Evolutionary conservation across 495 filamentous ascomycete genomes (phyloP).

Genomic region (Penicillium flavigenum): DNA sequence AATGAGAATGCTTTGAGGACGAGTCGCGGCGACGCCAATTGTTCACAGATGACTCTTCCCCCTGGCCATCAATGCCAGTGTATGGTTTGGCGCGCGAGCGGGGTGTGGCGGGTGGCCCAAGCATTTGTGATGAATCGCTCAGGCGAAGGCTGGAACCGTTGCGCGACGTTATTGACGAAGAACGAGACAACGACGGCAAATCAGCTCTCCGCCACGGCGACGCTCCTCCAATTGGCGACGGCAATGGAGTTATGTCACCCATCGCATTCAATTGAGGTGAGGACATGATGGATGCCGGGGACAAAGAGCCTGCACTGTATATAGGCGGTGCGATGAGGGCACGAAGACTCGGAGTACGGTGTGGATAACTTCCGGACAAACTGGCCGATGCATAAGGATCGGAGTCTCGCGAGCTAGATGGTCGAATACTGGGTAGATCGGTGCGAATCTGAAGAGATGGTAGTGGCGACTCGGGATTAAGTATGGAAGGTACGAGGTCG

Average conservation of each 20-base stretch:
- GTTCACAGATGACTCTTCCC: slow-evolving; percentile 40
- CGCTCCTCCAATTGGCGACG: slow-evolving; percentile 77
- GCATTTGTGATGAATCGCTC: slow-evolving; percentile 44
- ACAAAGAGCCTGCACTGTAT: slow-evolving; percentile 55
- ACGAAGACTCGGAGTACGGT: slow-evolving; percentile 51
- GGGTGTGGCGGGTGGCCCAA: slow-evolving; percentile 27
- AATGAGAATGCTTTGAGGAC: slow-evolving; percentile 46
- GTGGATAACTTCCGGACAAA: slow-evolving; percentile 47
- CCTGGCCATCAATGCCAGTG: slow-evolving; percentile 37
- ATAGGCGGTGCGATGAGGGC: slow-evolving; percentile 41
- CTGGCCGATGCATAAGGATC: slow-evolving; percentile 40
- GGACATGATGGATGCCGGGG: slow-evolving; percentile 58
- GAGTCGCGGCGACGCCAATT: slow-evolving; percentile 30
- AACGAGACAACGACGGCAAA: slow-evolving; percentile 46
- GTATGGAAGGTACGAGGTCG: slow-evolving; percentile 15
- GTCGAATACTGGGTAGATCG: slow-evolving; percentile 32
- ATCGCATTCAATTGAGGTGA: slow-evolving; percentile 78
- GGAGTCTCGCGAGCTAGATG: slow-evolving; percentile 33
- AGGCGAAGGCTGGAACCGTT: slow-evolving; percentile 42
- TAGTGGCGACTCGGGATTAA: slow-evolving; percentile 23
- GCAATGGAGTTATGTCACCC: slow-evolving; percentile 87
- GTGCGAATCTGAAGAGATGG: slow-evolving; percentile 47
- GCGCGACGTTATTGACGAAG: slow-evolving; percentile 39
- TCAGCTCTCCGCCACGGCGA: slow-evolving; percentile 63
- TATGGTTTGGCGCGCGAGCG: slow-evolving; percentile 38